Evolutionary conservation across 306 rosid genomes (phyloP).

Genomic region (Begonia masoniana): DNA sequence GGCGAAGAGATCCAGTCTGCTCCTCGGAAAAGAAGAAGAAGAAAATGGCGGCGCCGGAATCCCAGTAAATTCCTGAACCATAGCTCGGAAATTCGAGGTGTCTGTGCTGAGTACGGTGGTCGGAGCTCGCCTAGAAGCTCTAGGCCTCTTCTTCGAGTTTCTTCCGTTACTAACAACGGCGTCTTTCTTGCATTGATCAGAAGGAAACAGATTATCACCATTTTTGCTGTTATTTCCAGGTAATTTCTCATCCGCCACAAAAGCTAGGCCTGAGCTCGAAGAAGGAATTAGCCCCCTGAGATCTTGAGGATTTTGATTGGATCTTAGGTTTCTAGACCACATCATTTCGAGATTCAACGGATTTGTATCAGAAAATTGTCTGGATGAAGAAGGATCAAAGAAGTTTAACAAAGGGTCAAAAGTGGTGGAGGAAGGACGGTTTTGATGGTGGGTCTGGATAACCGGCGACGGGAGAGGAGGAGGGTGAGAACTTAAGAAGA

Average conservation of each 20-base stretch:
- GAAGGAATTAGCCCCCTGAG: background rate
- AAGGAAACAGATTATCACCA: background rate
- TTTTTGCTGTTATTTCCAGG: background rate
- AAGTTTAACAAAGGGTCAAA: conserved; percentile 47
- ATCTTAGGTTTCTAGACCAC: background rate
- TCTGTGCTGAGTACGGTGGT: conserved; percentile 86
- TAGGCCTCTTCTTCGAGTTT: conserved; percentile 78
- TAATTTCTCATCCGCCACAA: background rate
- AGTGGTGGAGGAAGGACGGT: conserved; percentile 9
- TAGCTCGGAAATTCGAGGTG: conserved; percentile 89
- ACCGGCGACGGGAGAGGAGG: conserved; percentile 17
- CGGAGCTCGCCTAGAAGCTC: conserved; percentile 95
- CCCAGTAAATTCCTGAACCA: conserved; percentile 99
- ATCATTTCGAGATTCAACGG: background rate
- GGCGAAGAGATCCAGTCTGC: conserved; percentile 61
- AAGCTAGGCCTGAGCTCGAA: background rate
- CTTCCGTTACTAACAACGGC: conserved; percentile 10
- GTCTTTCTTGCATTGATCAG: background rate
- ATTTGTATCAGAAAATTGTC: background rate
- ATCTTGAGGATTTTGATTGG: background rate
- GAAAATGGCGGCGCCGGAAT: conserved; percentile 83
- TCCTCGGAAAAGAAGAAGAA: conserved; percentile 46
- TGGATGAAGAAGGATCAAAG: conserved; percentile 34
- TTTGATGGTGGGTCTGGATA: conserved; percentile 14
- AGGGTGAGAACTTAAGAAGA: conserved; percentile 21